Evolutionary conservation across 2,329 filamentous ascomycete species (phyloP).

Genomic region (Aurifilum marmelostoma): DNA sequence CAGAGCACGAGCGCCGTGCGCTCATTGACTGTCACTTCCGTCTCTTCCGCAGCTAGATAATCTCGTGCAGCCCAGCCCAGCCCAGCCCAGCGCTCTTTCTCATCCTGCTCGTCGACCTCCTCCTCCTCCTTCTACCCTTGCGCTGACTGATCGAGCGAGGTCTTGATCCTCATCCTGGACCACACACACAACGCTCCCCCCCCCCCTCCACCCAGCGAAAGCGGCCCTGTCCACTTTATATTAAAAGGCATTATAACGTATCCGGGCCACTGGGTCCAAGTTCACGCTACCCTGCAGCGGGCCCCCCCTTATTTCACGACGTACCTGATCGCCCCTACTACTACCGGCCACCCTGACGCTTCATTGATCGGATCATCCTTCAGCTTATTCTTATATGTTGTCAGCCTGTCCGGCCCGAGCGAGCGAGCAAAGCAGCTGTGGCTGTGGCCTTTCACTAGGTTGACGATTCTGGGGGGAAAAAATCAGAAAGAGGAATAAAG

Average conservation of each 20-base stretch:
- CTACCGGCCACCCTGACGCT: constrained; percentile 17
- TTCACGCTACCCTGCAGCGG: constrained; percentile 17
- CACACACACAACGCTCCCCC: too few species aligned
- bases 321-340: constrained; percentile 23
- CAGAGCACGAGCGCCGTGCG: constrained; percentile 12
- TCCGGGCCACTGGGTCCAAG: constrained; percentile 20
- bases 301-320: constrained; percentile 18
- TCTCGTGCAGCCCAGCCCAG: constrained; percentile 10
- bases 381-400: constrained; percentile 23
- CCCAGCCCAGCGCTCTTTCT: background rate
- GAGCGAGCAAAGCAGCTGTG: constrained; percentile 11
- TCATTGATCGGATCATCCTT: constrained; percentile 20
- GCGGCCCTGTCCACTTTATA: constrained; percentile 29
- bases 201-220: background rate
- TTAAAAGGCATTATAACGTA: constrained; percentile 25
- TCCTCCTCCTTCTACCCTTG: background rate
- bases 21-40: constrained; percentile 9
- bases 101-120: background rate
- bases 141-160: constrained; percentile 10
- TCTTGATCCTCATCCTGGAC: constrained; percentile 22
- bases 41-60: constrained; percentile 5
- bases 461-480: constrained; percentile 9
- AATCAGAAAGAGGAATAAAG: background rate
- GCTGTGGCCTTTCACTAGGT: constrained; percentile 18
- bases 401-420: constrained; percentile 20